Percentiles rank a stretch among this genome's conserved stretches.
Evolutionary conservation across 371 early-diverging fungal species (phyloP).

Genomic region (Synchytrium microbalum): DNA sequence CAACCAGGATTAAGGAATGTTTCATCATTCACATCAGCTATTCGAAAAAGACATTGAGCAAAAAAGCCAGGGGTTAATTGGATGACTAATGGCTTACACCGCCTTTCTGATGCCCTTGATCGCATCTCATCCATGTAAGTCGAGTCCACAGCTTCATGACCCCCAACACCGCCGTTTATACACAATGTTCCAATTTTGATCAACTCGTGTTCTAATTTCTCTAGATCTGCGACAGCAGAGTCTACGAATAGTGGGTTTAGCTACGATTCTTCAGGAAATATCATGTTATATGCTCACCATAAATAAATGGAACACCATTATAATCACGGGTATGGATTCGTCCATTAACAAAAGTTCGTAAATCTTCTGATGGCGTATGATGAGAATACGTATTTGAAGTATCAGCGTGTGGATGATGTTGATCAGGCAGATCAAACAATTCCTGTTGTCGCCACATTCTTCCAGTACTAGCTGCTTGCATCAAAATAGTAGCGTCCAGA

Average conservation of each 20-base stretch:
- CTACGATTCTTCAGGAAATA: neutral
- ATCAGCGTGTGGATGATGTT: slow-evolving; percentile 6
- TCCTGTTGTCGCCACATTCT: slow-evolving; percentile 25
- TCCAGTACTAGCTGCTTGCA: slow-evolving; percentile 3
- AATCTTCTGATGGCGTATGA: slow-evolving; percentile 27
- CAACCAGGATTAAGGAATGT: slow-evolving; percentile 35
- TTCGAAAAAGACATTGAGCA: neutral
- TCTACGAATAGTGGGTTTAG: slow-evolving; percentile 28
- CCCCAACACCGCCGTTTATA: slow-evolving; percentile 31
- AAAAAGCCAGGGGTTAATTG: neutral
- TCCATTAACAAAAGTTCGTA: slow-evolving; percentile 21
- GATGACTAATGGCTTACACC: slow-evolving; percentile 13
- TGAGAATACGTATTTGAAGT: slow-evolving; percentile 3
- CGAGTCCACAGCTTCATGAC: slow-evolving; percentile 11
- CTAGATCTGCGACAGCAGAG: slow-evolving; percentile 33
- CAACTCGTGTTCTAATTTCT: slow-evolving; percentile 30
- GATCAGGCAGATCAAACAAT: slow-evolving; percentile 24
- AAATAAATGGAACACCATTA: slow-evolving; percentile 31
- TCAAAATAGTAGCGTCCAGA: neutral
- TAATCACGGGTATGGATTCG: slow-evolving; percentile 24
- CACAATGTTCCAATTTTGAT: slow-evolving; percentile 34
- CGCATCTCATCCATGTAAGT: slow-evolving; percentile 35
- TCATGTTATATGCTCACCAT: slow-evolving; percentile 27
- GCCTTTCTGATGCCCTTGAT: slow-evolving; percentile 22
- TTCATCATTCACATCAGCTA: slow-evolving; percentile 28